Conservation (phyloP, 2,329 filamentous ascomycete genomes). For the Ophiosphaerella narmari region DNA sequence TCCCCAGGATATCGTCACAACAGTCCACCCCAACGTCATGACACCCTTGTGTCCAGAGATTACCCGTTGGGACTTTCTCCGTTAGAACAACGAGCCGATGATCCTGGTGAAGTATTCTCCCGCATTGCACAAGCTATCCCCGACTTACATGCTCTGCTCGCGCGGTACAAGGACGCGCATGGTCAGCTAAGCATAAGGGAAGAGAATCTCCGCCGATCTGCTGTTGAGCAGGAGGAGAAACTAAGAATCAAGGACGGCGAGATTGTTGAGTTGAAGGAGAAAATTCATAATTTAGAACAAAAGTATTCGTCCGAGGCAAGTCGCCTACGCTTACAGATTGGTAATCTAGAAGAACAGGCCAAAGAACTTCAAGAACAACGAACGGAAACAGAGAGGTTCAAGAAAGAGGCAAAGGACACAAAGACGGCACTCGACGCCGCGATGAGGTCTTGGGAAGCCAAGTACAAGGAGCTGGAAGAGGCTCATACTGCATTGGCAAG, state of each 20-base stretch:
- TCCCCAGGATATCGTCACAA: slow-evolving; percentile 40
- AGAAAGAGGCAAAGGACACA: slow-evolving; percentile 42
- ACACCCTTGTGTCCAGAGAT: slow-evolving; percentile 44
- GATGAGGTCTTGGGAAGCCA: slow-evolving; percentile 48
- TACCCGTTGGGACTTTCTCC: slow-evolving; percentile 33
- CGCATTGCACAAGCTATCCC: slow-evolving; percentile 46
- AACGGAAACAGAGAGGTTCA: slow-evolving; percentile 50
- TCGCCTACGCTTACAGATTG: slow-evolving; percentile 57
- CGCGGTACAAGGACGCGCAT: slow-evolving; percentile 57
- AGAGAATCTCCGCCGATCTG: slow-evolving; percentile 54
- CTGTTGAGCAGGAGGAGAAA: slow-evolving; percentile 56
- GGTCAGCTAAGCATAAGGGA: slow-evolving; percentile 56
- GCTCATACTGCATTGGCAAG: slow-evolving; percentile 46
- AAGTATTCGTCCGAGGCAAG: slow-evolving; percentile 57
- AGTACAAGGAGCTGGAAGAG: slow-evolving; percentile 51
- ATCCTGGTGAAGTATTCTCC: slow-evolving; percentile 44
- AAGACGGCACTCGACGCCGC: slow-evolving; percentile 37
- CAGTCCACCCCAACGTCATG: slow-evolving; percentile 42
- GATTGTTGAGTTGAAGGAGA: slow-evolving; percentile 56
- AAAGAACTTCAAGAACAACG: slow-evolving; percentile 57
- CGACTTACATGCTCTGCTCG: slow-evolving; percentile 45
- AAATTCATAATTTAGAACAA: slow-evolving; percentile 55
- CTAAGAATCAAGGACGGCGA: slow-evolving; percentile 58
- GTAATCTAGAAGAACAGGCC: slow-evolving; percentile 57
- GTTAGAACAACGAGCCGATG: slow-evolving; percentile 42